Conservation (phyloP, 169 alveolate genomes). For the Cryptosporidium felis region DNA sequence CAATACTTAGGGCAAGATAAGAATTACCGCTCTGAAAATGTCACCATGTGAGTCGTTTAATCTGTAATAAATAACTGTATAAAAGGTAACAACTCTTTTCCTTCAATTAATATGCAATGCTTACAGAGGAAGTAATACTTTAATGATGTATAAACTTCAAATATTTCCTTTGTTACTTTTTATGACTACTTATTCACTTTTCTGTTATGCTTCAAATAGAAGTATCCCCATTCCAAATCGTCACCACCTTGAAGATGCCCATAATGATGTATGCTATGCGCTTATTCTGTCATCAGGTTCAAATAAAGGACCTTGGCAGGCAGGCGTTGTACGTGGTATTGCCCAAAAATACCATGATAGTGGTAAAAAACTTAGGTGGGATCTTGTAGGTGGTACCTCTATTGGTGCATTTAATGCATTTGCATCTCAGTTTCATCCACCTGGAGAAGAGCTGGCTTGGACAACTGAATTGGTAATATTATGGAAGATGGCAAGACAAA, state of each 20-base stretch:
- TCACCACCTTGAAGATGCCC: constrained; percentile 70
- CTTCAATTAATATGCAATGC: neutral
- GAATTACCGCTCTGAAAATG: constrained; percentile 52
- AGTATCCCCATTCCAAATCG: constrained; percentile 50
- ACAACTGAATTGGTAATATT: constrained; percentile 59
- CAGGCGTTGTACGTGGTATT: constrained; percentile 67
- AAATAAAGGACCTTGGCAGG: constrained; percentile 70
- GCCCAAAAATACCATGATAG: constrained; percentile 66
- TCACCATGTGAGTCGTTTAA: constrained; percentile 34
- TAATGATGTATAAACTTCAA: neutral
- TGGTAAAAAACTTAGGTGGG: constrained; percentile 55
- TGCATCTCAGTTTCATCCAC: constrained; percentile 63
- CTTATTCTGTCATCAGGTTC: constrained; percentile 62
- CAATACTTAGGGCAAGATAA: constrained; percentile 47
- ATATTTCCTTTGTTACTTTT: neutral
- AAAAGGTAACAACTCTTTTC: neutral
- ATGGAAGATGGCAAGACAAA: constrained; percentile 69
- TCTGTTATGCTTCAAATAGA: neutral
- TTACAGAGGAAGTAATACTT: neutral
- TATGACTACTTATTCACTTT: neutral
- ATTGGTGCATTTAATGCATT: constrained; percentile 66
- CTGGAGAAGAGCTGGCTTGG: constrained; percentile 66
- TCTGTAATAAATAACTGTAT: neutral
- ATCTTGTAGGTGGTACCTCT: constrained; percentile 69
- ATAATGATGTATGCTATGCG: constrained; percentile 52